Percentiles rank a stretch among this genome's conserved stretches.
Evolutionary conservation across 1,284 basidiomycete genomes (phyloP).

Genomic region (Wallemia ichthyophaga): DNA sequence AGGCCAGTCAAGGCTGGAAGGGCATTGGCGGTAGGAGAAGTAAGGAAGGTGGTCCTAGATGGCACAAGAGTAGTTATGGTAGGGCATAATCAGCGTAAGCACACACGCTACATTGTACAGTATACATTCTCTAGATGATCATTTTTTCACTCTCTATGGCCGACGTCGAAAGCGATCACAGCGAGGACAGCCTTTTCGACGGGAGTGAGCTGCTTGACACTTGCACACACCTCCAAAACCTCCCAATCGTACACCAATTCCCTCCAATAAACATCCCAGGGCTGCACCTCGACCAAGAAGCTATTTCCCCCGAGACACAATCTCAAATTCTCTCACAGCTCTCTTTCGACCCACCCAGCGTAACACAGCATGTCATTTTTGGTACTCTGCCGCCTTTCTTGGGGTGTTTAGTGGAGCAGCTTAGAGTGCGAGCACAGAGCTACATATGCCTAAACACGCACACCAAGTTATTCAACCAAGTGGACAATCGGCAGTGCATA

Average conservation of each 20-base stretch:
- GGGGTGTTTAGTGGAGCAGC: not conserved
- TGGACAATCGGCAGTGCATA: not conserved
- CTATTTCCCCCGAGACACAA: not conserved
- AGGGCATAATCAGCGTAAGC: not conserved
- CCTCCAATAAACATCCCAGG: not conserved
- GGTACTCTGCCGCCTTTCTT: not conserved
- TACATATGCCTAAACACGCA: not conserved
- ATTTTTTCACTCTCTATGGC: too few species aligned
- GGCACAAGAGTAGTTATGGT: not conserved
- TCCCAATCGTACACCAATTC: not conserved
- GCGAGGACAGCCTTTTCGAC: too few species aligned
- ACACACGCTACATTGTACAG: too few species aligned
- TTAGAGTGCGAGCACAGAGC: not conserved
- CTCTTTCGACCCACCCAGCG: not conserved
- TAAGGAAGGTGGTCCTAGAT: not conserved
- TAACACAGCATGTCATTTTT: not conserved
- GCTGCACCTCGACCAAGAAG: not conserved
- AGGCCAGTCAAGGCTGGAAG: not conserved
- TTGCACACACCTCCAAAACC: too few species aligned
- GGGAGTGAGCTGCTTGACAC: too few species aligned
- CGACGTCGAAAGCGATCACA: too few species aligned
- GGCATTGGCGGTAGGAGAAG: not conserved
- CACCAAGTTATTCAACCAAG: not conserved
- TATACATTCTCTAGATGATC: too few species aligned
- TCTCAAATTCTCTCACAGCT: not conserved